Percentiles rank a stretch among this genome's conserved stretches.
These are phyloP conservation scores for Annona cherimola DNA, from an alignment of 164 flowering plant genomes.

Conservation along the genomic window DNA sequence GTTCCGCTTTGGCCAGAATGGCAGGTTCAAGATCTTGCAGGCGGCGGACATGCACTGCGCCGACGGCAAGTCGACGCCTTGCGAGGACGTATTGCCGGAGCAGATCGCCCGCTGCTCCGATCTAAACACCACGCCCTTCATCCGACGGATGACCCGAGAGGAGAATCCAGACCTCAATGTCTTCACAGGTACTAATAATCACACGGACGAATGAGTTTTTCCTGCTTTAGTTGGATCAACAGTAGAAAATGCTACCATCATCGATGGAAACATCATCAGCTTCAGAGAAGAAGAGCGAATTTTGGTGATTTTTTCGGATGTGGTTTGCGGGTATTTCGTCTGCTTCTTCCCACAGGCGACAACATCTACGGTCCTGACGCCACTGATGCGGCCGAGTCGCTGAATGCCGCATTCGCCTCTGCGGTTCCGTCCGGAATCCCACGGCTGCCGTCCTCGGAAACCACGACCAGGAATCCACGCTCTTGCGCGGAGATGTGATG, in stretches of 20 bases:
- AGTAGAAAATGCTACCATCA: too few relatives aligned
- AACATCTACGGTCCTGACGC: slow-evolving; percentile 71
- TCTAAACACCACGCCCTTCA: slow-evolving; percentile 83
- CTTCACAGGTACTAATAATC: slow-evolving; percentile 58
- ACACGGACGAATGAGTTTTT: too few relatives aligned
- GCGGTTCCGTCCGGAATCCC: slow-evolving; percentile 64
- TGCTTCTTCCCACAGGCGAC: slow-evolving; percentile 47
- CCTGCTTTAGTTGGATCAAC: too few relatives aligned
- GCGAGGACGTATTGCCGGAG: slow-evolving; percentile 52
- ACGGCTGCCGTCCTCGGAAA: slow-evolving; percentile 93
- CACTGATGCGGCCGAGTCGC: slow-evolving; percentile 52
- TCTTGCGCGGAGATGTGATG: slow-evolving; percentile 82
- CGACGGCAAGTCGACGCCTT: slow-evolving; percentile 56
- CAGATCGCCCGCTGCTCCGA: slow-evolving; percentile 69
- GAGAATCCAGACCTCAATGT: slow-evolving; percentile 84
- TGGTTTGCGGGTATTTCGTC: not conserved
- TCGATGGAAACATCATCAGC: too few relatives aligned
- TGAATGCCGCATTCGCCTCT: slow-evolving; percentile 74
- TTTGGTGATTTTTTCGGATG: too few relatives aligned
- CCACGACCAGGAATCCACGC: slow-evolving; percentile 82
- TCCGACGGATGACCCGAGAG: slow-evolving; percentile 57
- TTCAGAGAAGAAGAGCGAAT: too few relatives aligned
- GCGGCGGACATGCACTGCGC: slow-evolving; percentile 95
- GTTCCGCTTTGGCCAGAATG: slow-evolving; percentile 31
- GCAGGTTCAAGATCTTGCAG: slow-evolving; percentile 78